These are phyloP conservation scores for Herpetomonas tarakana DNA, from an alignment of 208 protist species.

Conservation along the genomic window DNA sequence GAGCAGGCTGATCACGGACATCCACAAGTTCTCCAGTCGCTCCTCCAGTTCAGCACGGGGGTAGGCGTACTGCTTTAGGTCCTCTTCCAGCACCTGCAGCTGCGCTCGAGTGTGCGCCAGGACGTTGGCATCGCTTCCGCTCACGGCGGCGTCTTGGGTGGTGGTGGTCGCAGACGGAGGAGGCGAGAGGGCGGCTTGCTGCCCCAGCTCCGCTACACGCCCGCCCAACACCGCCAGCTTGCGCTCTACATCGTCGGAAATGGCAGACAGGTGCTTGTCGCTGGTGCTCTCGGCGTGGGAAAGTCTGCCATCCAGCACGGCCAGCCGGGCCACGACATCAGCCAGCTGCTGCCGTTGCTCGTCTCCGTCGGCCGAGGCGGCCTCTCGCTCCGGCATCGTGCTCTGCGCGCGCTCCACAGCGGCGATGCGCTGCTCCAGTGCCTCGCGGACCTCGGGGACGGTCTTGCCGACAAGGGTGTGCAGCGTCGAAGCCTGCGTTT, in stretches of 20 bases:
- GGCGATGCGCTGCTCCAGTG: not conserved
- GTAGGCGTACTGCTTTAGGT: conserved; percentile 18
- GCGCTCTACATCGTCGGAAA: not conserved
- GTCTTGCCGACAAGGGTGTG: not conserved
- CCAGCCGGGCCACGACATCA: not conserved
- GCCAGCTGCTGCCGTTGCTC: conserved; percentile 9
- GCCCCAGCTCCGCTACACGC: too few species aligned
- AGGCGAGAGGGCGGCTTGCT: too few species aligned
- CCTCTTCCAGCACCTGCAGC: not conserved
- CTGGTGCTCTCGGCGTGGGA: not conserved
- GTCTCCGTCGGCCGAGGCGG: too few species aligned
- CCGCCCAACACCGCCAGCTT: too few species aligned
- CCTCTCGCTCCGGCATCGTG: too few species aligned
- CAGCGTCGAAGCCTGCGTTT: not conserved
- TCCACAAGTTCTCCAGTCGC: conserved; percentile 74
- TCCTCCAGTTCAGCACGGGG: conserved; percentile 48
- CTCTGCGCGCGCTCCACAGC: not conserved
- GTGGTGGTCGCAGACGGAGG: too few species aligned
- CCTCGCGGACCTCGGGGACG: not conserved
- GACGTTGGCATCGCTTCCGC: too few species aligned
- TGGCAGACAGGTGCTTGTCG: not conserved
- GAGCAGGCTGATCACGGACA: conserved; percentile 51
- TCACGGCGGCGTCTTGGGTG: too few species aligned
- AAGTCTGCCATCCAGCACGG: not conserved
- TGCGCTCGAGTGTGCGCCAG: too few species aligned